Base-by-base conservation (phyloP, 208 protist species). In the Acanthamoeba healyi region DNA sequence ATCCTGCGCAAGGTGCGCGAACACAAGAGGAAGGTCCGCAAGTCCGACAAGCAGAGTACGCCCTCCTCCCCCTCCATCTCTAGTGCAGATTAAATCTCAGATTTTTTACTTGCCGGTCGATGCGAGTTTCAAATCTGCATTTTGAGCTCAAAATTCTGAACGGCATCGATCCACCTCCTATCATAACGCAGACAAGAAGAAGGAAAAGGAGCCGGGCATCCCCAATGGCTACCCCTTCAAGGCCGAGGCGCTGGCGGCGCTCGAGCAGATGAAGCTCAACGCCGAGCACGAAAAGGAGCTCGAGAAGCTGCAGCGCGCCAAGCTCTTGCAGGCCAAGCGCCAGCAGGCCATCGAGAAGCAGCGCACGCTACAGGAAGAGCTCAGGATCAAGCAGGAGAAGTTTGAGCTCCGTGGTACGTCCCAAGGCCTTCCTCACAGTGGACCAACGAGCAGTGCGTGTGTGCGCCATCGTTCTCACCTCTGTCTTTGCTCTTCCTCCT, bases 1-100 rank as follows among this genome's bases (percentile, higher is more conserved):
- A 84, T 84, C 29, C 29, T 84, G 24, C 74, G 74, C 44, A 84
- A 84, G 44, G 74, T 84, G 74, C 74, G 74, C 42, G 74, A 84
- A 17, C 74, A 84, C 46, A 84, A 84, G 74, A 29, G 74, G 12
- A 49, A 84, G 29, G 74, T 84, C 74, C 74, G 74, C 42, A 84
- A 84, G 58, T 36, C 58, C 17, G 58, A 67, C n/a, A 67, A 67
- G 58, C 22, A 29, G 58, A 6, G 58, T 67, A 67, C 29, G 58
- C 34, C 6, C 6, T 5, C 24, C 17, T 79, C 44, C 44, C 4
- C 4, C 12, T 49, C 12, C 44, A 49, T 49, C 12, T 49, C 44
- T 4, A 49, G 44, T 15, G 44, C 44, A 15, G 44, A 49, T 49
- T 49, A n/a, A n/a, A n/a, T n/a, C n/a, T n/a, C n/a, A n/a, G n/a